These are phyloP conservation scores for Talaromyces sp. DNA, from an alignment of 2,329 filamentous ascomycete species.

Conservation along the genomic window DNA sequence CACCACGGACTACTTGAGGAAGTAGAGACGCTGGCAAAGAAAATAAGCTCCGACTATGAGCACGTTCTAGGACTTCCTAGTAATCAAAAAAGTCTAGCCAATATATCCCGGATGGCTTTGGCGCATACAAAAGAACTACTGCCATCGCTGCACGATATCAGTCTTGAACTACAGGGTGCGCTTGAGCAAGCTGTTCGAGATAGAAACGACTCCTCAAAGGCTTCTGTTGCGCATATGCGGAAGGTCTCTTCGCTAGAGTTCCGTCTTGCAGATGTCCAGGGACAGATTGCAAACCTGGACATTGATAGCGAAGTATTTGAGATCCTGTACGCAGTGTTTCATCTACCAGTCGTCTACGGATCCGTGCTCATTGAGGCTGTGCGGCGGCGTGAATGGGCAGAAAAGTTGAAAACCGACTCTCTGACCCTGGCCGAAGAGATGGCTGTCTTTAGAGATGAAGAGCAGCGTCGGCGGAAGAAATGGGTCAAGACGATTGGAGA, in stretches of 20 bases:
- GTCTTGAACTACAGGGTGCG: conserved; percentile 50
- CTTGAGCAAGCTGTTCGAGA: conserved; percentile 52
- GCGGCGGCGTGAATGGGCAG: conserved; percentile 81
- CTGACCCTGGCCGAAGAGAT: conserved; percentile 87
- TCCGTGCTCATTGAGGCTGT: conserved; percentile 83
- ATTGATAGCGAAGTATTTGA: conserved; percentile 79
- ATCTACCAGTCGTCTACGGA: conserved; percentile 84
- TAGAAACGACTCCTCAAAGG: conserved; percentile 63
- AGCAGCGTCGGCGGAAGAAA: conserved; percentile 78
- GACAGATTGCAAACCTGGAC: conserved; percentile 66
- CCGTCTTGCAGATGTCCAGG: conserved; percentile 66
- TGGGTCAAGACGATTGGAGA: conserved; percentile 85
- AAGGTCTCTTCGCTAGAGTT: conserved; percentile 76
- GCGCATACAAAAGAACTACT: conserved; percentile 61
- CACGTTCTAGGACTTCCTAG: conserved; percentile 66
- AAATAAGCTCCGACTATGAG: conserved; percentile 81
- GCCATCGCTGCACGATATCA: conserved; percentile 55
- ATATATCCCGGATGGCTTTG: conserved; percentile 61
- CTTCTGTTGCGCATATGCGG: conserved; percentile 72
- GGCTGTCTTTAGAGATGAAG: conserved; percentile 86
- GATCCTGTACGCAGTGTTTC: conserved; percentile 71
- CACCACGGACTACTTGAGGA: conserved; percentile 70
- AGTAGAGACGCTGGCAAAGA: conserved; percentile 78
- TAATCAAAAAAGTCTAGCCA: conserved; percentile 59
- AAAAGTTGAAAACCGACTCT: conserved; percentile 85